Conservation (phyloP, 2,329 filamentous ascomycete genomes). For the Nemania sp. region DNA sequence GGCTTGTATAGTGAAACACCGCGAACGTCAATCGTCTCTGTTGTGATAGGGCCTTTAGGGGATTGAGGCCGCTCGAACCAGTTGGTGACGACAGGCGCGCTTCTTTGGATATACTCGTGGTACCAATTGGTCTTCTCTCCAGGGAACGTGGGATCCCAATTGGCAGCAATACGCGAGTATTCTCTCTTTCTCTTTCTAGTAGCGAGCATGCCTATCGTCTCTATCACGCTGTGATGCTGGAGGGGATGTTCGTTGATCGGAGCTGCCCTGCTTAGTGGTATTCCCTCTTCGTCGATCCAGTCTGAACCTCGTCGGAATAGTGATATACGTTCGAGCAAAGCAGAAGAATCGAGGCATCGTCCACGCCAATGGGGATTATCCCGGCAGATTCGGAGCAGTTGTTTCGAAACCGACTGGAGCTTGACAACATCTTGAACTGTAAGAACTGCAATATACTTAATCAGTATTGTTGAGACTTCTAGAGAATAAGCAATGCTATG, state of each 20-base stretch:
- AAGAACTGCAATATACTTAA: constrained; percentile 54
- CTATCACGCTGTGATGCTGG: constrained; percentile 48
- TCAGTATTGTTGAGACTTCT: constrained; percentile 14
- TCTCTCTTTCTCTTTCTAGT: constrained; percentile 52
- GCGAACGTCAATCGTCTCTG: constrained; percentile 72
- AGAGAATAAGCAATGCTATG: constrained; percentile 16
- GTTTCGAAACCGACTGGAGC: constrained; percentile 76
- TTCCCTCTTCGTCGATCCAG: constrained; percentile 48
- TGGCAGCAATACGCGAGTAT: constrained; percentile 72
- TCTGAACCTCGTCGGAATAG: constrained; percentile 65
- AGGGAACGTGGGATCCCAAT: constrained; percentile 85
- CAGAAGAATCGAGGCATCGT: constrained; percentile 78
- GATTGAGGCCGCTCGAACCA: constrained; percentile 78
- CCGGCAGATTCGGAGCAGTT: constrained; percentile 74
- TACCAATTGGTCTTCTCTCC: constrained; percentile 84
- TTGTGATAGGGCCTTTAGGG: constrained; percentile 55
- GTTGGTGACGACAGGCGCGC: constrained; percentile 77
- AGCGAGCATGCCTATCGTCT: constrained; percentile 41
- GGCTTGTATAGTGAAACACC: constrained; percentile 77
- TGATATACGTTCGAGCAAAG: constrained; percentile 66
- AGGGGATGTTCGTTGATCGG: constrained; percentile 42
- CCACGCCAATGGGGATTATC: constrained; percentile 83
- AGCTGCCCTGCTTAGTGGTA: constrained; percentile 37
- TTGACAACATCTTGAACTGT: constrained; percentile 72
- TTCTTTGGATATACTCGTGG: constrained; percentile 85